Percentiles rank a stretch among this genome's conserved stretches.
Conservation (phyloP, 148 eudicot species). For the Chenopodium suecicum region DNA sequence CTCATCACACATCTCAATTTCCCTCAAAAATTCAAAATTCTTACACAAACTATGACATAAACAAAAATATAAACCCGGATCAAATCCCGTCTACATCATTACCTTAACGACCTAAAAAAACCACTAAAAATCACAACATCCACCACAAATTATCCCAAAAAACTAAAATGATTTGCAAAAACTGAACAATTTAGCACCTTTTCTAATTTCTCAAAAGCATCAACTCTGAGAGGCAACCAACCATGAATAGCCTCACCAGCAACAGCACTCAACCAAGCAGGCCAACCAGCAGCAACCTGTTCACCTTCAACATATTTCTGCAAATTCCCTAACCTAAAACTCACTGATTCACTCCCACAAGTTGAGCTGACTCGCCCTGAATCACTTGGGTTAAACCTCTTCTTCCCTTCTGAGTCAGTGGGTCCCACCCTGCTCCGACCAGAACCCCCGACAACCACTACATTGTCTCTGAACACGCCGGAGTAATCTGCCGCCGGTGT, state of each 20-base stretch:
- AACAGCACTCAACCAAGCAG: constrained; percentile 94
- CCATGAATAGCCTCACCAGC: constrained; percentile 97
- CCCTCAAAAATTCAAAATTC: no score
- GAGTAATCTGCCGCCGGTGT: constrained; percentile 86
- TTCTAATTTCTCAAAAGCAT: constrained; percentile 81
- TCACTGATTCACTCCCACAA: constrained; percentile 57
- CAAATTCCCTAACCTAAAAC: constrained; percentile 81
- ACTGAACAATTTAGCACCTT: constrained; percentile 43
- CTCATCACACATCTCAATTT: background rate
- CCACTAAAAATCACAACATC: no score
- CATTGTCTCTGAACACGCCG: constrained; percentile 52
- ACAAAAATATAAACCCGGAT: no score
- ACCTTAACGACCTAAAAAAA: no score
- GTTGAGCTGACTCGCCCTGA: constrained; percentile 50
- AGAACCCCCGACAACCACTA: constrained; percentile 28
- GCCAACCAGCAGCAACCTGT: constrained; percentile 99
- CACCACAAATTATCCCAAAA: no score
- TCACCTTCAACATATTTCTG: constrained; percentile 76
- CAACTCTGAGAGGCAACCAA: constrained; percentile 82
- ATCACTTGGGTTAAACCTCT: constrained; percentile 28
- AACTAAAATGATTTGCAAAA: background rate
- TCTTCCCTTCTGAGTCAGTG: background rate
- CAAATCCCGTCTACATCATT: no score
- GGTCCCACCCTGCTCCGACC: constrained; percentile 42
- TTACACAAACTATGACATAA: no score